Conservation (phyloP, 2,329 filamentous ascomycete genomes). For the Hysterium pulicare region DNA sequence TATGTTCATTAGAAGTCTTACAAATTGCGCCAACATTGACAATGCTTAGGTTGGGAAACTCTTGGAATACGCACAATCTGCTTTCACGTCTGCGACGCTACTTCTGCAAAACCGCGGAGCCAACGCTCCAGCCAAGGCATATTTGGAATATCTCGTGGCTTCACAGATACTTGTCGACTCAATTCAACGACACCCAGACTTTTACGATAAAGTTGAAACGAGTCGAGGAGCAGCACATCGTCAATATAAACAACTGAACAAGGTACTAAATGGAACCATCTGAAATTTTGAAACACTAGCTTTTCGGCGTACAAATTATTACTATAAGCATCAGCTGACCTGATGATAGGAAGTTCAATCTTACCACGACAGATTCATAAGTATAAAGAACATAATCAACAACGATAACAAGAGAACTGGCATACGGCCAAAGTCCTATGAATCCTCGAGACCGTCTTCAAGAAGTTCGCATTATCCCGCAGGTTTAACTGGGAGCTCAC, state of each 20-base stretch:
- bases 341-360: slow-evolving; percentile 27
- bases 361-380: slow-evolving; percentile 42
- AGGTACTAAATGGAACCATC: slow-evolving; percentile 11
- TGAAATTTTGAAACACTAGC: slow-evolving; percentile 1
- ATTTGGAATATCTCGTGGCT: slow-evolving; percentile 80
- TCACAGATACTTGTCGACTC: slow-evolving; percentile 73
- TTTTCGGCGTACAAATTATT: background rate
- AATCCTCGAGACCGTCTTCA: slow-evolving; percentile 7
- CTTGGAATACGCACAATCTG: slow-evolving; percentile 39
- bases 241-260: slow-evolving; percentile 45
- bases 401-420: slow-evolving; percentile 57
- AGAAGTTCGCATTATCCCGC: slow-evolving; percentile 6
- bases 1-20: slow-evolving; percentile 18
- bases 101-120: slow-evolving; percentile 42
- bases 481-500: slow-evolving; percentile 5
- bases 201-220: slow-evolving; percentile 56
- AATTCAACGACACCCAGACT: slow-evolving; percentile 75
- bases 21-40: too few species aligned
- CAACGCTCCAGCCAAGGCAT: slow-evolving; percentile 67
- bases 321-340: slow-evolving; percentile 3
- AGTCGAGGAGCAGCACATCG: slow-evolving; percentile 50
- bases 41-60: slow-evolving; percentile 37
- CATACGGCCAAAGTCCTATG: slow-evolving; percentile 33
- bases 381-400: slow-evolving; percentile 50
- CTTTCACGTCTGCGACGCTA: slow-evolving; percentile 52